Base-by-base conservation (phyloP, 192 early-diverging fungal species). In the Chytriomyces confervae region DNA sequence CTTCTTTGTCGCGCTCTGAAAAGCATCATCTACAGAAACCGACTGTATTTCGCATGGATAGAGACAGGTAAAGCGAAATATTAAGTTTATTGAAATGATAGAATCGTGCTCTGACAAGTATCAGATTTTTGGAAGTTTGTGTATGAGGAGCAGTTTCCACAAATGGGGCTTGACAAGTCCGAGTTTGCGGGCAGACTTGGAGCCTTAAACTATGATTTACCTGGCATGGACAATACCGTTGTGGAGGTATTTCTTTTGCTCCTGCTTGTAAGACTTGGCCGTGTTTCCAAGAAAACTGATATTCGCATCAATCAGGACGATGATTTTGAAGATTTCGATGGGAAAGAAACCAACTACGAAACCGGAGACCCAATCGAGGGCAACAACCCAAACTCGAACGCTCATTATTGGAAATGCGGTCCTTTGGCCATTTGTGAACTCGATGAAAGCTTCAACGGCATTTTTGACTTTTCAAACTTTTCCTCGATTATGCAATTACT, bases 381-480 rank as follows among this genome's bases (percentile, higher is more conserved):
- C 43, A 16, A 57, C 48, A 76, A 81, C 69, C 43, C 66, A 62
- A 62, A n/a, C 48, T 50, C 48, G 16, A 67, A 81, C 60, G n/a
- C 51, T 62, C 65, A 73, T 63, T 27, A 74, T 69, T 79, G 78
- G 70, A 66, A 76, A 27, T 84, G 80, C 63, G 84, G 84, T 0
- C 81, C 83, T 5, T 73, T 89, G 6, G 88, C 88, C 7, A 82
- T 87, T 51, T 64, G 75, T 3, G 88, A 89, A 72, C 64, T 89
- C 50, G 88, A 89, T 66, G 85, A 86, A 27, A 57, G 20, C 29
- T 64, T 75, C 6, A 47, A 62, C 6, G 51, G 66, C 13, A 23
- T 67, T 13, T 84, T 83, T 79, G 84, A 86, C 63, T 72, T 83
- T 50, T 72, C 73, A 18, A 79, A 61, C 10, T 29, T 88, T n/a